Base-by-base conservation (phyloP, 2,329 filamentous ascomycete species). In the Kalaharituber pfeilii region DNA sequence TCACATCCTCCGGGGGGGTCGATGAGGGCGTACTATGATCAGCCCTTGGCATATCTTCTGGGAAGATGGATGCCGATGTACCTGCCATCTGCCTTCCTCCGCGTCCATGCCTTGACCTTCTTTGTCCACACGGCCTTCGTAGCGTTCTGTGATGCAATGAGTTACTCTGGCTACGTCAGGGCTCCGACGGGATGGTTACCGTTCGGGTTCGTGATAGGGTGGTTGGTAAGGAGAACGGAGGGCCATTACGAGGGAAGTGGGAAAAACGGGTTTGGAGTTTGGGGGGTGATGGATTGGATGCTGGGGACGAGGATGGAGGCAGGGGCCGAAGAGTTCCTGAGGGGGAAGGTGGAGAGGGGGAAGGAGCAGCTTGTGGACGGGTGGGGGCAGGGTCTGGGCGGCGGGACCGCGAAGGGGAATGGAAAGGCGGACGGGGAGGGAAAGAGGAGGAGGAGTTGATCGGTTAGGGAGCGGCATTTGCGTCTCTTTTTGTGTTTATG, bases 31-130 rank as follows among this genome's bases (percentile, higher is more conserved):
- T 76, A 79, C 57, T 78, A 82, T 56, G 81, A 86, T 66, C 81
- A 86, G 63, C 82, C 83, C 0, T 59, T 78, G 0, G 74, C 79
- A 1, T 75, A 82, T 49, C 68, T 86, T 5, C 67, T 85, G 1
- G 72, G 76, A 57, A 76, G 76, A 49, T 78, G 82, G 64, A 55
- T 83, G 1, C 82, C 83, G 0, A 67, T 79, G 5, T 83, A 83
- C 64, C 66, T 84, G 0, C 80, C 83, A 1, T 75, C 81, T 1
- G 68, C 80, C 20, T 60, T 75, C n/a, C 13, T 47, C 11, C 78
- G 79, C 7, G 79, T 81, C 30, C 83, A 87, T 65, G 72, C 86
- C 3, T 71, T 86, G n/a, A 84, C 80, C 0, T 86, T 81, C 68
- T 74, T 84, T 54, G 63, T 84, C 9, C 76, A 84, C 58, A 70